phyloP scores from a whole-genome alignment of 2,329 filamentous ascomycete genomes.

The Seiridium unicorne region DNA sequence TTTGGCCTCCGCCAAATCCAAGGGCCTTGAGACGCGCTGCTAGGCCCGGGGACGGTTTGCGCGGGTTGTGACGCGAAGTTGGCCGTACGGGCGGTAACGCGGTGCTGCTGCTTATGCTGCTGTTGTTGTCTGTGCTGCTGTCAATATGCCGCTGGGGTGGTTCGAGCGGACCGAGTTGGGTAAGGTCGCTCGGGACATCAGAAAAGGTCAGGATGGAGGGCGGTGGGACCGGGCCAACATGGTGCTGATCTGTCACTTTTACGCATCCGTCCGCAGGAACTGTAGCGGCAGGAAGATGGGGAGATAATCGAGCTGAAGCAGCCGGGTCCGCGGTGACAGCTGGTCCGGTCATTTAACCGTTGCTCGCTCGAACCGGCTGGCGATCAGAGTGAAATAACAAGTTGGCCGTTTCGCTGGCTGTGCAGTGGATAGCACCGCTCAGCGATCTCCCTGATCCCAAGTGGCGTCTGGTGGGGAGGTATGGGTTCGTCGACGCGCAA shows the following conservation, averaged over 20 bases:
- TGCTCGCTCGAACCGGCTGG: slow-evolving; percentile 5
- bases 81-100: slow-evolving; percentile 21
- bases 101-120: background rate
- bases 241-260: slow-evolving; percentile 9
- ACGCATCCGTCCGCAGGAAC: background rate
- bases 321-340: slow-evolving; percentile 18
- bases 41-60: slow-evolving; percentile 63
- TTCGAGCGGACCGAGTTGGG: slow-evolving; percentile 32
- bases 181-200: slow-evolving; percentile 39
- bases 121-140: slow-evolving; percentile 6
- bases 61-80: slow-evolving; percentile 32
- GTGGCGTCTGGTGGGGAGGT: background rate
- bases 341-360: slow-evolving; percentile 25
- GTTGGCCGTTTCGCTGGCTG: background rate
- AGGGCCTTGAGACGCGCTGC: slow-evolving; percentile 65
- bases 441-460: background rate
- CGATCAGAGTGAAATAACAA: slow-evolving; percentile 5
- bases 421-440: background rate
- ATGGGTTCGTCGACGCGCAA: slow-evolving; percentile 5
- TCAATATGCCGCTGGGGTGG: slow-evolving; percentile 14
- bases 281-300: background rate
- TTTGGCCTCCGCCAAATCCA: slow-evolving; percentile 49
- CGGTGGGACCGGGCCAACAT: slow-evolving; percentile 9
- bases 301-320: slow-evolving; percentile 16
- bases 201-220: slow-evolving; percentile 35